Conservation (phyloP, 306 rosid genomes). For the Inga oerstediana region DNA sequence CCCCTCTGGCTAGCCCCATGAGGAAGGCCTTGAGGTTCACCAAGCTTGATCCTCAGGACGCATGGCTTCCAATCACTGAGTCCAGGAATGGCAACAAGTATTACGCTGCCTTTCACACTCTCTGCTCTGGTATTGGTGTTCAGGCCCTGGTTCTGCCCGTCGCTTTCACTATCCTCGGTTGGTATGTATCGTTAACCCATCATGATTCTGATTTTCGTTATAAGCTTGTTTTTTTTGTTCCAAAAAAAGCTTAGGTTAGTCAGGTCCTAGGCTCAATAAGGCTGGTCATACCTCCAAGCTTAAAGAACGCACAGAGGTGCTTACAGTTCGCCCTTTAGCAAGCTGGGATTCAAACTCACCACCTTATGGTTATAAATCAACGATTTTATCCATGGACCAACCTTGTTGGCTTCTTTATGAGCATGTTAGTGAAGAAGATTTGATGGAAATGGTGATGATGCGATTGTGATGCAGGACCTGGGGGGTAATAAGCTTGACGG, state of each 20-base stretch:
- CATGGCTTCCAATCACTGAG: conserved; percentile 3
- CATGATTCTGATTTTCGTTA: background rate
- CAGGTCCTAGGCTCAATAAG: no score
- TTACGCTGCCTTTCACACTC: conserved; percentile 6
- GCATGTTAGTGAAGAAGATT: background rate
- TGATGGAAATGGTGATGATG: background rate
- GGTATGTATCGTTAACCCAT: background rate
- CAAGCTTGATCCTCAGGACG: conserved; percentile 16
- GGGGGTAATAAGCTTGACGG: background rate
- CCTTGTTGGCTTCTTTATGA: background rate
- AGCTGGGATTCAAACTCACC: no score
- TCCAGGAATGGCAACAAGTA: background rate
- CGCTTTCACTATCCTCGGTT: conserved; percentile 1
- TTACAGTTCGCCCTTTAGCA: no score
- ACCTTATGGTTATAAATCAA: no score
- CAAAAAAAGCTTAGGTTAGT: no score
- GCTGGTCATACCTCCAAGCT: no score
- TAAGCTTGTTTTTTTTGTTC: no score
- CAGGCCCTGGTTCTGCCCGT: conserved; percentile 1
- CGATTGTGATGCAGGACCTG: background rate
- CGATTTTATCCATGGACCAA: no score
- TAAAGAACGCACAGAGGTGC: no score
- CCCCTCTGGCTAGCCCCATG: background rate
- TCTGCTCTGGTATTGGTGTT: conserved; percentile 10
- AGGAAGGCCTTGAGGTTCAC: conserved; percentile 15